Base-by-base conservation (phyloP, 2,329 filamentous ascomycete genomes). In the Fusarium miscanthi region DNA sequence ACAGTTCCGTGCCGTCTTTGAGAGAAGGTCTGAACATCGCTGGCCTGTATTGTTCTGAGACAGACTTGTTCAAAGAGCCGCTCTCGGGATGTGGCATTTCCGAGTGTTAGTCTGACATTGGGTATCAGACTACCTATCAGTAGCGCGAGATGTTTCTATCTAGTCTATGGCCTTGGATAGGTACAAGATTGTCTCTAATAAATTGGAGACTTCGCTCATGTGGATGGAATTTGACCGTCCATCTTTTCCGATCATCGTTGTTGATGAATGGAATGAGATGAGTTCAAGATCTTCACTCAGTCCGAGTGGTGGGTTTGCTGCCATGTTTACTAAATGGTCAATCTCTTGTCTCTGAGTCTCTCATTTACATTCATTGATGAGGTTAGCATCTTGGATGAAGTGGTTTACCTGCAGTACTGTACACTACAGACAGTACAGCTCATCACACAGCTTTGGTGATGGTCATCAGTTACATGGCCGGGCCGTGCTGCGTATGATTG, bases 51-150 rank as follows among this genome's bases (percentile, higher is more conserved):
- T 64, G 72, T 74, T 75, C 75, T 79, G 78, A 80, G 76, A 78
- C 77, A 63, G 69, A 65, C 37, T 75, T 59, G 72, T 52, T 54
- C 49, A 63, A 41, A 59, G 70, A 69, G 71, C 65, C 65, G 57
- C 73, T 75, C 78, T 77, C 75, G 79, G 79, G 73, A 79, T 54
- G 72, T 69, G 77, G 70, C 78, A 78, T 59, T 78, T 81, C 79
- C 79, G 79, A 71, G 66, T 74, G 59, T 66, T 78, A 76, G 74
- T 48, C 63, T 66, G 62, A 45, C 40, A 53, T 45, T 67, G 52
- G 53, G 40, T 52, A 58, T 49, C 54, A 58, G 41, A 49, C 41
- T 68, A 62, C 59, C 41, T 68, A 62, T 60, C 45, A 57, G 66
- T 72, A 76, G 74, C 70, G 70, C 54, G 49, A 52, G 30, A 33